Conservation (phyloP, 352 stramenopile genomes). For the Phytophthora sojae region DNA sequence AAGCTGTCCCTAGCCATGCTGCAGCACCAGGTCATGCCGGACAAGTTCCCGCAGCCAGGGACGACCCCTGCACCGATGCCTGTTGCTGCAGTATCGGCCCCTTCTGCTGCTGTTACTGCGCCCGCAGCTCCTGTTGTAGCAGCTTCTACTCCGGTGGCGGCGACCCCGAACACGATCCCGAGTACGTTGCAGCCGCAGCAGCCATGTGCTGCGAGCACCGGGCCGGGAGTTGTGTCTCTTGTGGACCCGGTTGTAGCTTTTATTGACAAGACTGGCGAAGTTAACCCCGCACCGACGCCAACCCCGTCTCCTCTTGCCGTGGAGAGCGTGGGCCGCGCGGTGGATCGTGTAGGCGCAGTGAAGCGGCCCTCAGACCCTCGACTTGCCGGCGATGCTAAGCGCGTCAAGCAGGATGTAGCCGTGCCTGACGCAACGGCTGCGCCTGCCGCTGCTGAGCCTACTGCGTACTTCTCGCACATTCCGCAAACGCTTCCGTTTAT, state of each 20-base stretch:
- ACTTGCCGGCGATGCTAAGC: constrained; percentile 35
- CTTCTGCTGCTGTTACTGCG: constrained; percentile 7
- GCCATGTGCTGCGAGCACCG: neutral
- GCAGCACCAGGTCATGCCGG: constrained; percentile 64
- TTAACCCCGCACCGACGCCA: constrained; percentile 4
- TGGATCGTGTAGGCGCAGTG: constrained; percentile 14
- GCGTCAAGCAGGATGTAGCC: constrained; percentile 33
- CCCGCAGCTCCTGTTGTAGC: constrained; percentile 5
- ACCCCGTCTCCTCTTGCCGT: constrained; percentile 40
- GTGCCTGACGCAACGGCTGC: constrained; percentile 2
- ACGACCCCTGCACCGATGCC: constrained; percentile 7
- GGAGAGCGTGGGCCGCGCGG: constrained; percentile 31
- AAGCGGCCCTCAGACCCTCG: constrained; percentile 29
- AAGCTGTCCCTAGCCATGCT: constrained; percentile 60
- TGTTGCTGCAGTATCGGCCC: constrained; percentile 3
- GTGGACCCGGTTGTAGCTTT: constrained; percentile 69
- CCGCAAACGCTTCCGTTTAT: constrained; percentile 66
- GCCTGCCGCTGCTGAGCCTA: constrained; percentile 17
- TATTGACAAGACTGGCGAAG: constrained; percentile 67
- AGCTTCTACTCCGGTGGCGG: neutral
- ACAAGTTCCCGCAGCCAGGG: constrained; percentile 35
- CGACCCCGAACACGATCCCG: constrained; percentile 16
- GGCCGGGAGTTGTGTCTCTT: constrained; percentile 15
- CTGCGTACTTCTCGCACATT: constrained; percentile 60
- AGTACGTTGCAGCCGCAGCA: constrained; percentile 34